phyloP scores from a whole-genome alignment of 805 yeast species.

The Metschnikowia picachoensis region DNA sequence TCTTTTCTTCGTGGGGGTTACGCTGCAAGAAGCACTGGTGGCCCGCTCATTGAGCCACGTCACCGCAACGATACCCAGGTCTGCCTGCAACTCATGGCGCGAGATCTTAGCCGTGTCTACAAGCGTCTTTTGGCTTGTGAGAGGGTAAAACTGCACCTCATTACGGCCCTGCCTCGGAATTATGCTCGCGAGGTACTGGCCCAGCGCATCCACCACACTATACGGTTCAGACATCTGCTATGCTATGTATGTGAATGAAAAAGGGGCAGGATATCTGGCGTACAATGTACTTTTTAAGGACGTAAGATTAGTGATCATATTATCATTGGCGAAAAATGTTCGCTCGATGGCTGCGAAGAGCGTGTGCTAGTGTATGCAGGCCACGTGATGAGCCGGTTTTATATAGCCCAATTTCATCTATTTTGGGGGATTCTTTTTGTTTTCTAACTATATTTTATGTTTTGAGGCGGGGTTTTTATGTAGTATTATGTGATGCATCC shows the following conservation, averaged over 20 bases:
- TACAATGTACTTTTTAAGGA: neutral
- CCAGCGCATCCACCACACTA: slow-evolving; percentile 26
- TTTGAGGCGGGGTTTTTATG: too few relatives aligned
- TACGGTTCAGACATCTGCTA: slow-evolving; percentile 14
- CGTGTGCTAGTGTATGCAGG: slow-evolving; percentile 2
- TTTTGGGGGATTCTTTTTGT: too few relatives aligned
- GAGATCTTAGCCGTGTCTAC: slow-evolving; percentile 21
- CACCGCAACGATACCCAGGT: slow-evolving; percentile 32
- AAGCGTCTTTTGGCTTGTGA: slow-evolving; percentile 11
- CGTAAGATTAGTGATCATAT: neutral
- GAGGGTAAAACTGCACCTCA: slow-evolving; percentile 42
- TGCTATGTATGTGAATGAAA: neutral
- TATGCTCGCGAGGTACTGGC: slow-evolving; percentile 34
- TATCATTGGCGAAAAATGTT: neutral
- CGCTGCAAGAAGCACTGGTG: slow-evolving; percentile 1
- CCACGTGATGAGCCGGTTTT: neutral
- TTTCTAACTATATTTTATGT: too few relatives aligned
- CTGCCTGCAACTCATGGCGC: slow-evolving; percentile 39
- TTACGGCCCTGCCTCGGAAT: slow-evolving; percentile 43
- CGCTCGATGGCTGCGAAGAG: slow-evolving; percentile 4
- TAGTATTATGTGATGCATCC: too few relatives aligned
- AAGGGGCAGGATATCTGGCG: neutral
- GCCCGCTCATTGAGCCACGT: slow-evolving; percentile 32
- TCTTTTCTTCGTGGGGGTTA: slow-evolving; percentile 5
- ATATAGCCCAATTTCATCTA: too few relatives aligned